A percentile compares a stretch with the other conserved stretches of the same genome.
phyloP scores from a whole-genome alignment of 2,329 filamentous ascomycete species.

The Fusarium haematococcum region DNA sequence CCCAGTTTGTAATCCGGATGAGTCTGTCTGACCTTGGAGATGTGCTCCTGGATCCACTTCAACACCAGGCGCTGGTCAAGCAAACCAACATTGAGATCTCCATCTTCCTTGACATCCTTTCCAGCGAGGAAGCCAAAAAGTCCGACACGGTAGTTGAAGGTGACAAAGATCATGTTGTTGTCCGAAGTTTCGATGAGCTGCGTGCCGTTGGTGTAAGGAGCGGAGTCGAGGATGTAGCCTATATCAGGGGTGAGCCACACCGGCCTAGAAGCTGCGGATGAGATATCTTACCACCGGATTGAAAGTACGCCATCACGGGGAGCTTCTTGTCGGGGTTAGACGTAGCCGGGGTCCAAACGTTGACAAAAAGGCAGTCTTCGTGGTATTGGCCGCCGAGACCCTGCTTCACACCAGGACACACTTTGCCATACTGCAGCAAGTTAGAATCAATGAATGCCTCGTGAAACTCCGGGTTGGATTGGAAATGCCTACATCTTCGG shows the following conservation, averaged over 20 bases:
- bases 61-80: slow-evolving; percentile 72
- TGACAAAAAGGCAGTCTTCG: slow-evolving; percentile 63
- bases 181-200: slow-evolving; percentile 58
- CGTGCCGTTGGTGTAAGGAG: slow-evolving; percentile 64
- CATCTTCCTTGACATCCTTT: slow-evolving; percentile 64
- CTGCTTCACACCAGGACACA: slow-evolving; percentile 55
- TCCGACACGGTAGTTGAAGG: slow-evolving; percentile 74
- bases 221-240: slow-evolving; percentile 61
- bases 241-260: slow-evolving; percentile 19
- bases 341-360: slow-evolving; percentile 60
- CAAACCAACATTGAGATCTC: slow-evolving; percentile 72
- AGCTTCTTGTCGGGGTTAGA: slow-evolving; percentile 45
- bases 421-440: slow-evolving; percentile 54
- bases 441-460: background rate
- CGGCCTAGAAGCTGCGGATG: background rate
- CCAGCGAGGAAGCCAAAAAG: slow-evolving; percentile 72
- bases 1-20: background rate
- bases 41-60: slow-evolving; percentile 71
- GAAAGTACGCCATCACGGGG: slow-evolving; percentile 55
- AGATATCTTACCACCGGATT: slow-evolving; percentile 55
- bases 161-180: slow-evolving; percentile 65
- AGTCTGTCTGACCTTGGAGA: slow-evolving; percentile 54
- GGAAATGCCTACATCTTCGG: slow-evolving; percentile 47
- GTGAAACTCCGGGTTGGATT: background rate
- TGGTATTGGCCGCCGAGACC: slow-evolving; percentile 35